phyloP scores from a whole-genome alignment of 345 rosid species.

The Bruguiera gymnorhiza region DNA sequence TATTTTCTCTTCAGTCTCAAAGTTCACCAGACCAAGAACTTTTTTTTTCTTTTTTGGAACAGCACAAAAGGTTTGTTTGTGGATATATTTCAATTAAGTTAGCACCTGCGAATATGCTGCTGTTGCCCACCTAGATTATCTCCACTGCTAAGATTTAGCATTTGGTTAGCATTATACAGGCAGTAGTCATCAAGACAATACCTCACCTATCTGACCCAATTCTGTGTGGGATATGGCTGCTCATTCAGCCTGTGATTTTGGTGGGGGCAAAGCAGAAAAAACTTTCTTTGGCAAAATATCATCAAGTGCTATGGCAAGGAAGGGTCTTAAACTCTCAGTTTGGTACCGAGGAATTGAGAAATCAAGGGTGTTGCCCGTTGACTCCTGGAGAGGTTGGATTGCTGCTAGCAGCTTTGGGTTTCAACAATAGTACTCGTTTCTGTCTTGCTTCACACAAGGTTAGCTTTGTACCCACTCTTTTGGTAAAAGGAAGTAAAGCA shows the following conservation, averaged over 20 bases:
- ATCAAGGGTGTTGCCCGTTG: constrained; percentile 93
- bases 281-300: constrained; percentile 76
- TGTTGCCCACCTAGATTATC: too few relatives aligned
- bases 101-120: too few relatives aligned
- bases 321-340: constrained; percentile 84
- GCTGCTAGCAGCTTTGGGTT: constrained; percentile 81
- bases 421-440: constrained; percentile 74
- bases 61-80: neutral
- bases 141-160: too few relatives aligned
- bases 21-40: too few relatives aligned
- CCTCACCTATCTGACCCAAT: neutral
- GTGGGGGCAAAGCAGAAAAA: constrained; percentile 93
- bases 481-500: neutral
- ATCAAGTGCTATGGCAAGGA: constrained; percentile 92
- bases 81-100: neutral
- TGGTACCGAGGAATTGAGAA: constrained; percentile 70
- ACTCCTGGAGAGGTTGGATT: constrained; percentile 95
- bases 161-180: neutral
- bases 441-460: constrained; percentile 97
- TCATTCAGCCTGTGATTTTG: constrained; percentile 94
- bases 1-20: neutral
- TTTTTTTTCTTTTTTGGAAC: neutral
- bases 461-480: neutral
- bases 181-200: neutral
- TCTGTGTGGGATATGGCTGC: constrained; percentile 90